A percentile compares a stretch with the other conserved stretches of the same genome.
Conservation (phyloP, 768 basidiomycete species). For the Termitomyces sp. region DNA sequence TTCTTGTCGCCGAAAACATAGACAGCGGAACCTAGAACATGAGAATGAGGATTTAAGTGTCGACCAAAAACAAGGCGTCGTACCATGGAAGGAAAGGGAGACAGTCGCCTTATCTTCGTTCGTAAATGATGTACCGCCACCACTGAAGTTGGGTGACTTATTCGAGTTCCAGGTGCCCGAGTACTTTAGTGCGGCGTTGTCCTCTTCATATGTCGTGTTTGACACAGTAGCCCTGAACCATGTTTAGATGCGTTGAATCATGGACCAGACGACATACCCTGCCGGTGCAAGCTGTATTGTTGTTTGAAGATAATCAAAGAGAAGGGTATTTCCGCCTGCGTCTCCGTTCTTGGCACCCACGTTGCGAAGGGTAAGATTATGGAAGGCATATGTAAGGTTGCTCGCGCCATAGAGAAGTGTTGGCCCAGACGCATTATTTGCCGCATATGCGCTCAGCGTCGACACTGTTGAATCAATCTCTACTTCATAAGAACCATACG, state of each 20-base stretch:
- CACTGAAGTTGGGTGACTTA: conserved; percentile 42
- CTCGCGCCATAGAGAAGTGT: conserved; percentile 32
- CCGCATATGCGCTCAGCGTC: conserved; percentile 31
- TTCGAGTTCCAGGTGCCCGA: conserved; percentile 42
- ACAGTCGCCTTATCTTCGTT: conserved; percentile 39
- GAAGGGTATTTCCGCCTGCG: conserved; percentile 34
- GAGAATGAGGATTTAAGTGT: background rate
- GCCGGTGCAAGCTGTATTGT: conserved; percentile 44
- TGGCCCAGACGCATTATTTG: conserved; percentile 30
- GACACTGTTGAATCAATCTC: conserved; percentile 31
- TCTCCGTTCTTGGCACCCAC: conserved; percentile 36
- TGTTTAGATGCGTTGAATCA: background rate
- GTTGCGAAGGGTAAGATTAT: conserved; percentile 40
- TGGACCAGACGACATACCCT: conserved; percentile 29
- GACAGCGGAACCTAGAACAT: conserved; percentile 37
- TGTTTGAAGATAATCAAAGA: conserved; percentile 41
- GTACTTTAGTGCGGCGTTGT: conserved; percentile 36
- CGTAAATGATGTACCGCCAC: conserved; percentile 43
- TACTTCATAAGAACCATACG: conserved; percentile 42
- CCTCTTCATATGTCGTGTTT: conserved; percentile 43
- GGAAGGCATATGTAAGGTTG: conserved; percentile 37
- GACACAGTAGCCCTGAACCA: conserved; percentile 35
- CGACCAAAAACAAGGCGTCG: background rate
- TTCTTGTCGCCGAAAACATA: conserved; percentile 50
- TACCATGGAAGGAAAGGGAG: conserved; percentile 41